phyloP scores from a whole-genome alignment of 164 flowering plant species.

The Platanus orientalis region DNA sequence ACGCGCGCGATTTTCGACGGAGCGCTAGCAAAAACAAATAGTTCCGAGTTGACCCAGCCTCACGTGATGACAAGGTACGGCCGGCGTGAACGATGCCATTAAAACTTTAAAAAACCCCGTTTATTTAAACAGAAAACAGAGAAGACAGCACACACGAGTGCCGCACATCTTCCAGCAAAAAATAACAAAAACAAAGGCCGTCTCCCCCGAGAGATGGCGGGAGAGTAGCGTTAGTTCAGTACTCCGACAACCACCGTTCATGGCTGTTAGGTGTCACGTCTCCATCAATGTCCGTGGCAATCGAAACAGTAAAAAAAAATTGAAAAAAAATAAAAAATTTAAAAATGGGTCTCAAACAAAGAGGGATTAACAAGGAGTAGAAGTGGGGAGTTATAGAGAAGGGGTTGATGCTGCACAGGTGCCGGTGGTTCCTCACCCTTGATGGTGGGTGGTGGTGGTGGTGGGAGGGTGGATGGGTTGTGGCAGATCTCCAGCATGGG shows the following conservation, averaged over 20 bases:
- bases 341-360: not conserved
- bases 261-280: conserved; percentile 38
- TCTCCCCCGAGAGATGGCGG: too few species aligned
- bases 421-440: conserved; percentile 6
- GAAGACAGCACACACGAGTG: too few species aligned
- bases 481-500: conserved; percentile 11
- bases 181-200: too few species aligned
- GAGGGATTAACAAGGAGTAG: not conserved
- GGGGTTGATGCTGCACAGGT: conserved; percentile 3
- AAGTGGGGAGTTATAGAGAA: conserved; percentile 4
- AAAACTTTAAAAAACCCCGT: not conserved
- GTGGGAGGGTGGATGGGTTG: conserved; percentile 27
- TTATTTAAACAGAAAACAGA: not conserved
- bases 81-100: conserved; percentile 22
- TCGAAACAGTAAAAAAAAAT: conserved; percentile 4
- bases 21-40: too few species aligned
- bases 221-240: too few species aligned
- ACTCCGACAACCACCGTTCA: not conserved
- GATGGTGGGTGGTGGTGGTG: conserved; percentile 22
- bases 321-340: not conserved
- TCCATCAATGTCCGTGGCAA: conserved; percentile 25
- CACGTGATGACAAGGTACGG: conserved; percentile 22
- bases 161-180: too few species aligned
- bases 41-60: conserved; percentile 3
- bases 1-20: too few species aligned